These are phyloP conservation scores for Mycena vulgaris DNA, from an alignment of 768 basidiomycete species.

Conservation along the genomic window DNA sequence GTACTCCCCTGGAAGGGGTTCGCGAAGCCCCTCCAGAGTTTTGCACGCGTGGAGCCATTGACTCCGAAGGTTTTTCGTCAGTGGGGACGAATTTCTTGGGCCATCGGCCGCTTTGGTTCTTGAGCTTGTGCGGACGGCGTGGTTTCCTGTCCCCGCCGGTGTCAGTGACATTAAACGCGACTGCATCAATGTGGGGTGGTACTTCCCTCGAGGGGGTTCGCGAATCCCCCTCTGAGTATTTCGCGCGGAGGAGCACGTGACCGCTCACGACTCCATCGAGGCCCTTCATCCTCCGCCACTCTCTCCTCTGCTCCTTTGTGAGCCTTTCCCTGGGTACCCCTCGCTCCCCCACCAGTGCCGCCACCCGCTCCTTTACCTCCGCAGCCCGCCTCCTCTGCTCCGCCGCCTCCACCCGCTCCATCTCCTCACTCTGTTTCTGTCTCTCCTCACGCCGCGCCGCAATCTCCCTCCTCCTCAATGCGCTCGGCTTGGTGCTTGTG, in stretches of 20 bases:
- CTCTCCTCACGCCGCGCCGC: background rate
- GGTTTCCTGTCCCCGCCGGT: constrained; percentile 1
- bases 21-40: constrained; percentile 3
- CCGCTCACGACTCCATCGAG: background rate
- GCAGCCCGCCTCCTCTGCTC: background rate
- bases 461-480: background rate
- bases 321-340: background rate
- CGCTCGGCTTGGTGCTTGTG: background rate
- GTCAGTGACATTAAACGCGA: constrained; percentile 12
- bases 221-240: no score
- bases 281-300: constrained; percentile 8
- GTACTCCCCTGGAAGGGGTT: constrained; percentile 6
- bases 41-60: constrained; percentile 5
- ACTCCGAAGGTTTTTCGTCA: background rate
- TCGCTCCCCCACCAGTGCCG: background rate
- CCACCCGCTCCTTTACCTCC: no score
- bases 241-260: constrained; percentile 2
- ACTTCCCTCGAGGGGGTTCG: no score
- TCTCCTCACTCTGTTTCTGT: no score
- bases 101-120: background rate
- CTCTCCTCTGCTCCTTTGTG: background rate
- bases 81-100: background rate
- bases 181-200: no score
- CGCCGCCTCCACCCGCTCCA: background rate
- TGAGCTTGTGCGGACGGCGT: background rate